Base-by-base conservation (phyloP, 1,284 basidiomycete species). In the Ustilago sp. region DNA sequence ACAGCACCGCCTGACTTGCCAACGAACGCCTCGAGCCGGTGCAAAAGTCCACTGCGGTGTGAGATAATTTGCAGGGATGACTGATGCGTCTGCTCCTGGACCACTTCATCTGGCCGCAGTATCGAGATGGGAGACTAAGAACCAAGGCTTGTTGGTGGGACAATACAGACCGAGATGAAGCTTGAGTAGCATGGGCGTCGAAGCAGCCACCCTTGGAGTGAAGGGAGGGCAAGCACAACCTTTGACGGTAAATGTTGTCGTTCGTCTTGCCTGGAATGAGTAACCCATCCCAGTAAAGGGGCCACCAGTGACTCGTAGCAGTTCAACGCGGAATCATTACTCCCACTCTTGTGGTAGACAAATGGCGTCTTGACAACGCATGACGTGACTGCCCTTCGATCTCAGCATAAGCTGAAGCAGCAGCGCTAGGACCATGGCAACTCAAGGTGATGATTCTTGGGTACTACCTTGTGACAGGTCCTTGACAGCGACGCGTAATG, bases 111-210 rank as follows among this genome's bases (percentile, higher is more conserved):
- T 52, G 19, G n/a, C 3, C 7, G 48, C 31, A 35, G 4, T 32
- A 39, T 35, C 54, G 41, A 58, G 38, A 64, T 67, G 64, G 63
- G 64, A 56, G 59, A 36, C n/a, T 45, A 56, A 55, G 55, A 19
- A 19, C 43, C 23, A 59, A 51, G 35, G 48, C 53, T 48, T 51
- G 47, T 43, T 13, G 28, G 69, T 67, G 64, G 60, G 63, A 62
- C 56, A 31, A 51, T 3, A 9, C 35, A 4, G 23, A 54, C 28
- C 51, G 60, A 72, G 58, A 72, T 72, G 69, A 72, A 57, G 43
- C 23, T 48, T 23, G 36, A 19, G 23, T 28, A 28, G 23, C 23
- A 28, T 8, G 19, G n/a, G 11, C 19, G n/a, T 19, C 13, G n/a
- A 45, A 45, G 19, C 19, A 8, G n/a, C 23, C 23, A 28, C 23